These are phyloP conservation scores for Thymus mandschuricus DNA, from an alignment of 257 asterid species.

Conservation along the genomic window DNA sequence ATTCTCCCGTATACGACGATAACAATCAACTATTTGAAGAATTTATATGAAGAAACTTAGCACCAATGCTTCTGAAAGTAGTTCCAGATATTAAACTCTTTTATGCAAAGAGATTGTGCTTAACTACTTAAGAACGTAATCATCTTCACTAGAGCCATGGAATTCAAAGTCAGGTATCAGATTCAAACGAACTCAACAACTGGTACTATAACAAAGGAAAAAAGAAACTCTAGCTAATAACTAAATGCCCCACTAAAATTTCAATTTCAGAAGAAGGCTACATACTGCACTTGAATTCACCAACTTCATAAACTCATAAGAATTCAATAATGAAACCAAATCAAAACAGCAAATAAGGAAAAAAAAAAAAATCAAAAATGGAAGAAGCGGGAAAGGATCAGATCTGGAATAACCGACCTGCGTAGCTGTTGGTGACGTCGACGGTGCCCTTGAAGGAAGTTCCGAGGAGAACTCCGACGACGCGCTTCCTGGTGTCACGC, in stretches of 20 bases:
- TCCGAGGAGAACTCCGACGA: conserved; percentile 90
- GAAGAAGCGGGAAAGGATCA: conserved; percentile 26
- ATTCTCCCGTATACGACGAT: background rate
- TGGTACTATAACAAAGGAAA: background rate
- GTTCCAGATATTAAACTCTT: conserved; percentile 2
- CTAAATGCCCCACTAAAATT: background rate
- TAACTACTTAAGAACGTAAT: conserved; percentile 3
- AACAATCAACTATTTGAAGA: background rate
- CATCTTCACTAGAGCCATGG: background rate
- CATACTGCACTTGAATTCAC: no score
- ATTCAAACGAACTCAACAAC: background rate
- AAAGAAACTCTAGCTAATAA: background rate
- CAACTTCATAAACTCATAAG: background rate
- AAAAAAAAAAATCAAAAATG: background rate
- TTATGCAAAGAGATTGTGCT: background rate
- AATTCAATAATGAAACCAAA: background rate
- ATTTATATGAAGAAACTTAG: background rate
- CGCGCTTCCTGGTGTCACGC: conserved; percentile 91
- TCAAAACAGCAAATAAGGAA: background rate
- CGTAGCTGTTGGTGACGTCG: conserved; percentile 94
- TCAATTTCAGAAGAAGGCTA: background rate
- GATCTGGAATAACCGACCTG: conserved; percentile 71
- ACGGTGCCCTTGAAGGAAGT: conserved; percentile 83
- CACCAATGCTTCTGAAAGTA: conserved; percentile 11
- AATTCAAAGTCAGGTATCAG: background rate